Base-by-base conservation (phyloP, 805 yeast genomes). In the Pichia nakasei region DNA sequence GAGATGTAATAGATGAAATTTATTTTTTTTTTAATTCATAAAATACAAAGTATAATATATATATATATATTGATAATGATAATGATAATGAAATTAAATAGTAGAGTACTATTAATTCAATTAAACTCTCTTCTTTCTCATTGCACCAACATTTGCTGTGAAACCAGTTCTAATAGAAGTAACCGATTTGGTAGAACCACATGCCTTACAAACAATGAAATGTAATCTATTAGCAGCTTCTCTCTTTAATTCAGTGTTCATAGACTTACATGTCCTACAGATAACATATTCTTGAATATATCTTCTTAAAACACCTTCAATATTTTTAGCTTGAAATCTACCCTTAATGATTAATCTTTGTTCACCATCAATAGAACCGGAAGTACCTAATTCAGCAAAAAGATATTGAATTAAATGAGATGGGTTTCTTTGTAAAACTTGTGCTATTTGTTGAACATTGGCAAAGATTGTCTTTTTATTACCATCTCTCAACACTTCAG, bases 371-470 rank as follows among this genome's bases (percentile, higher is more conserved):
- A 93, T 91, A 45, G 97, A 89, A 62, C 99, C 99, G 2, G 97
- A 87, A 19, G 99, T 93, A 81, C 99, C 99, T 76, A 93, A 75
- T 72, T 93, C 99, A 1, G 97, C 97, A 69, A 93, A 93, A 67
- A 93, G 69, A 68, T 84, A 93, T 71, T 88, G 96, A 66, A 93
- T 93, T 52, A 93, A 80, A 69, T 93, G 98, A 61, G 93, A 98
- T 54, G 96, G 93, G 43, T 88, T 85, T 72, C 99, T 82, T 68
- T 93, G 97, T 72, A 93, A 76, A 45, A 88, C 93, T 55, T 85
- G 85, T 50, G 96, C 78, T 56, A 93, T 93, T 59, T 85, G 95
- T 70, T 89, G 95, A 53, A 93, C 89, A 67, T 93, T 93, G 52
- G 96, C 88, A 63, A 93, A 93, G 59, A 89, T 78, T 15, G 98